A percentile compares a stretch with the other conserved stretches of the same genome.
Conservation (phyloP, 768 basidiomycete genomes). For the Baorangia bicolor region DNA sequence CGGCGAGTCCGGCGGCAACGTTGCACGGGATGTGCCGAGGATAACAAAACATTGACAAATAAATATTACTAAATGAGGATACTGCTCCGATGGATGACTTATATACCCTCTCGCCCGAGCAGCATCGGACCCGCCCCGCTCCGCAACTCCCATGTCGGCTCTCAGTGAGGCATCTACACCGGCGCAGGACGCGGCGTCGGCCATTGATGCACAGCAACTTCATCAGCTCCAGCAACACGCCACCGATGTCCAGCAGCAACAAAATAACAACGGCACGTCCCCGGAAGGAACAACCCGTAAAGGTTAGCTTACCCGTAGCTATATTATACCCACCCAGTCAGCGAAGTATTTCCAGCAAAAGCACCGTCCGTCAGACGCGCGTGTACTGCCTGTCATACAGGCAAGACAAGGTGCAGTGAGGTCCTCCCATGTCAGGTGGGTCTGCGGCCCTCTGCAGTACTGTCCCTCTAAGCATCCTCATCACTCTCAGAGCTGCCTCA, state of each 20-base stretch:
- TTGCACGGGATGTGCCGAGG: constrained; percentile 19
- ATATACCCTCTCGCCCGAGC: constrained; percentile 29
- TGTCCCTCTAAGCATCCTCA: constrained; percentile 2
- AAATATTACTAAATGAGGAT: constrained; percentile 20
- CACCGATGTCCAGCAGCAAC: constrained; percentile 38
- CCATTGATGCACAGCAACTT: constrained; percentile 59
- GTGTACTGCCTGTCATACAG: constrained; percentile 77
- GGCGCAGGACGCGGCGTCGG: constrained; percentile 59
- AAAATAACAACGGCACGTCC: constrained; percentile 29
- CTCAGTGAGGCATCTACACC: constrained; percentile 69
- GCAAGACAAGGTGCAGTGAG: constrained; percentile 83
- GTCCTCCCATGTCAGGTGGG: constrained; percentile 76
- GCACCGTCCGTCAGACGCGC: constrained; percentile 80
- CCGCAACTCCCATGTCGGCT: constrained; percentile 69
- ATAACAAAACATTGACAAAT: constrained; percentile 30
- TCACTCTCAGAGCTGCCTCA: constrained; percentile 66
- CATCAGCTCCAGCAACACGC: constrained; percentile 40
- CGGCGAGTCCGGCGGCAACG: constrained; percentile 5
- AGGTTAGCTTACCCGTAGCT: constrained; percentile 45
- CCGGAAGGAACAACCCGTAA: constrained; percentile 47
- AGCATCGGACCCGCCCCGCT: constrained; percentile 33
- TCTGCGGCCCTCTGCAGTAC: constrained; percentile 9
- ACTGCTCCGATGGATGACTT: constrained; percentile 29
- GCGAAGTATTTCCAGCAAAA: constrained; percentile 50
- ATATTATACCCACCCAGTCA: constrained; percentile 9